Evolutionary conservation across 2,329 filamentous ascomycete genomes (phyloP), one percentile per base, ranked within the genome.

Genomic region (Falciphora oryzae): DNA sequence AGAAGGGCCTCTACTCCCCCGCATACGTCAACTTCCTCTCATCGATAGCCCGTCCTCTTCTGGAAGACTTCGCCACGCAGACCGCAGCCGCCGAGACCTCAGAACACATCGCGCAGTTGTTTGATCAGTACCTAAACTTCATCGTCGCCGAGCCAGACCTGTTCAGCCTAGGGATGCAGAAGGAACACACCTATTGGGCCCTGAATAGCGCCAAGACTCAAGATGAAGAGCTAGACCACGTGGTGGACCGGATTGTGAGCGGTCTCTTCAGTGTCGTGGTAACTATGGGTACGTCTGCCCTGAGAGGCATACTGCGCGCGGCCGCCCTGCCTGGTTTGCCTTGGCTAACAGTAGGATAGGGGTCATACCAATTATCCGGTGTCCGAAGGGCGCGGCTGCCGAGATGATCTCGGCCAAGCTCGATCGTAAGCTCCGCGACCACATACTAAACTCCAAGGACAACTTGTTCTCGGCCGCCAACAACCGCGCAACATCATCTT

Each of bases 21-120:
- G 94, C 94, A 67, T 96, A 98, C 74, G 87, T 99, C 78, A 99
- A 99, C 80, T 97, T 99, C 76, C 86, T 98, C 64, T 96, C 92
- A 58, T 97, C 94, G 25, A 89, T 99, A 75, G 91, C 94, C 5
- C 86, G 95, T 68, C 89, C 93, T 10, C 82, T 98, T 22, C 86
- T 99, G 62, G 95, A 99, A 80, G 94, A 98, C 67, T 98, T 99
- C 74, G 95, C 93, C 5, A 84, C 91, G 22, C 89, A 97, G 74
- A 96, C 94, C 14, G 93, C 92, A 7, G 80, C 90, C 35, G 88
- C 92, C 16, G 91, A 89, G 31, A 97, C 93, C 0, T 88, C 94
- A 6, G 94, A 98, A 70, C 88, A 91, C 71, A 93, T 99, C 67
- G 89, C 93, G 2, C 93, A 97, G 72, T 86, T 99, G 8, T 99